Evolutionary conservation across 2,329 filamentous ascomycete genomes (phyloP).

Genomic region (Sporothrix pallida): DNA sequence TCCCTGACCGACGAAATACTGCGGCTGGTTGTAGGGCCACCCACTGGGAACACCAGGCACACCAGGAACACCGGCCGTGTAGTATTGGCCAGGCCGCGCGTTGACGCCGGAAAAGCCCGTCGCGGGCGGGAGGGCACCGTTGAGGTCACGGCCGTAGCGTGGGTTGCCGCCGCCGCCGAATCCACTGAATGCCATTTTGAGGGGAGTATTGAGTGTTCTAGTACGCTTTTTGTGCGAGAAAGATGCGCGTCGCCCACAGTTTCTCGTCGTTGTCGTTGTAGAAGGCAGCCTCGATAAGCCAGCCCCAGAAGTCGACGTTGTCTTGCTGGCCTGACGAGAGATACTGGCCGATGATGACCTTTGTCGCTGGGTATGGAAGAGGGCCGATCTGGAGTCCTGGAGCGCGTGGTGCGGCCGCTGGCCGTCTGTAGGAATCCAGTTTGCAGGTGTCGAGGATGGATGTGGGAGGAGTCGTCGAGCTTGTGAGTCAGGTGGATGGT

Average conservation of each 20-base stretch:
- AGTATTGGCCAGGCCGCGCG: background rate
- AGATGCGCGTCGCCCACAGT: slow-evolving; percentile 56
- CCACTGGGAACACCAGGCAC: background rate
- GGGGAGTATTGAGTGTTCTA: too few species aligned
- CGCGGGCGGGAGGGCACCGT: slow-evolving; percentile 30
- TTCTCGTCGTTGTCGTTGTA: slow-evolving; percentile 51
- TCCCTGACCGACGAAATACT: background rate
- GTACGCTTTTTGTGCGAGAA: slow-evolving; percentile 40
- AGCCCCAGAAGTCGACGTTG: slow-evolving; percentile 49
- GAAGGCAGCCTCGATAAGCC: slow-evolving; percentile 55
- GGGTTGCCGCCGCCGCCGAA: slow-evolving; percentile 38
- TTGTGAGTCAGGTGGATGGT: background rate
- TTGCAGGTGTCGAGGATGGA: background rate
- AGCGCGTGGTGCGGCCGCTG: background rate
- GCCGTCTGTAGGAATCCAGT: slow-evolving; percentile 28
- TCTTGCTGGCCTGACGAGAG: slow-evolving; percentile 43
- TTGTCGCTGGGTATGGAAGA: slow-evolving; percentile 54
- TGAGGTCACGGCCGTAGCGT: slow-evolving; percentile 38
- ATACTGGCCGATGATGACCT: slow-evolving; percentile 54
- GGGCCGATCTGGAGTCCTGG: slow-evolving; percentile 27
- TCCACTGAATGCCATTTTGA: slow-evolving; percentile 31
- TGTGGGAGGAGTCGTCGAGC: too few species aligned
- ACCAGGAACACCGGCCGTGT: background rate
- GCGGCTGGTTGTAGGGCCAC: slow-evolving; percentile 7
- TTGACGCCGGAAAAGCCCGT: background rate